A percentile compares a stretch with the other conserved stretches of the same genome.
These are phyloP conservation scores for Blastobotrys buckinghamii DNA, from an alignment of 1,139 yeast species.

Conservation along the genomic window DNA sequence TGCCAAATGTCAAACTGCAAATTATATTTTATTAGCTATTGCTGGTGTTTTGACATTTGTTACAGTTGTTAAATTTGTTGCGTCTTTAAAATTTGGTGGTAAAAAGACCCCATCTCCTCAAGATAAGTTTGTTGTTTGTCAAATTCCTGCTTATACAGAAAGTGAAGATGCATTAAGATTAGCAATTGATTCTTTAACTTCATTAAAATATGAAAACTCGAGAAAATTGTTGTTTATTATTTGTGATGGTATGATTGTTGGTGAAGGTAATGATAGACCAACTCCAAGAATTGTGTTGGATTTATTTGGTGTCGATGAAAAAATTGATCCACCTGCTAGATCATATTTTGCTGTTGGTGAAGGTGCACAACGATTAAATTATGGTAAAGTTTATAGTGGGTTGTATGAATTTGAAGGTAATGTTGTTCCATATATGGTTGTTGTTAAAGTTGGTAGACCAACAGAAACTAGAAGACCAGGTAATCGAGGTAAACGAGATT, in stretches of 20 bases:
- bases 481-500: conserved; percentile 41
- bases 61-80: conserved; percentile 36
- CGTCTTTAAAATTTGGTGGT: conserved; percentile 36
- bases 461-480: conserved; percentile 35
- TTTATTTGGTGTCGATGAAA: conserved; percentile 36
- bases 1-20: conserved; percentile 37
- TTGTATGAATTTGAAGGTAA: conserved; percentile 37
- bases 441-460: conserved; percentile 38
- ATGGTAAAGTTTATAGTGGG: conserved; percentile 38
- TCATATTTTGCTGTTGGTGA: conserved; percentile 38
- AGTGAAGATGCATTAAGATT: conserved; percentile 37
- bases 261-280: conserved; percentile 38
- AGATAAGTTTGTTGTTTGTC: conserved; percentile 38
- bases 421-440: conserved; percentile 36
- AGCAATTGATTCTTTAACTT: conserved; percentile 38
- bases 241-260: conserved; percentile 40
- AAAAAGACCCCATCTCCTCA: conserved; percentile 34
- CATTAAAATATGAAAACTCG: conserved; percentile 35
- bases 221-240: conserved; percentile 36
- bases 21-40: conserved; percentile 34
- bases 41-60: conserved; percentile 36
- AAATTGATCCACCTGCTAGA: conserved; percentile 34
- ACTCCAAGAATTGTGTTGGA: conserved; percentile 39
- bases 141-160: conserved; percentile 40
- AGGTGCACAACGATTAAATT: conserved; percentile 36